A percentile compares a stretch with the other conserved stretches of the same genome.
These are phyloP conservation scores for Monosporascus sp. DNA, from an alignment of 2,329 filamentous ascomycete species.

Conservation along the genomic window DNA sequence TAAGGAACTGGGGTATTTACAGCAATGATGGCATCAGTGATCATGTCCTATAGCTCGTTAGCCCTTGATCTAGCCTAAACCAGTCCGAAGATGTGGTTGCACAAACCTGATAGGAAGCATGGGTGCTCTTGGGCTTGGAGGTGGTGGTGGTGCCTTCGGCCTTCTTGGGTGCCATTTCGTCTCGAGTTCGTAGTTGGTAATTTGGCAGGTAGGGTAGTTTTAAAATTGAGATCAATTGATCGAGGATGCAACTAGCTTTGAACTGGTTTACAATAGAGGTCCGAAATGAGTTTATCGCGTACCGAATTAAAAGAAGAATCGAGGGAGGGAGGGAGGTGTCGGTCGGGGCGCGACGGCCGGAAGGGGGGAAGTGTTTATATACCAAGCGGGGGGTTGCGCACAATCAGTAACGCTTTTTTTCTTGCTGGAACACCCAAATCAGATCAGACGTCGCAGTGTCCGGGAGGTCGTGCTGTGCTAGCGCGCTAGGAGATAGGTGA, in stretches of 20 bases:
- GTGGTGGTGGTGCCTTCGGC: constrained; percentile 33
- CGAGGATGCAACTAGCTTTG: constrained; percentile 19
- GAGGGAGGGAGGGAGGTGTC: constrained; percentile 34
- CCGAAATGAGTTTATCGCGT: constrained; percentile 10
- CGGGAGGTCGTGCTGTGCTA: neutral
- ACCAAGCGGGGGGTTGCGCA: constrained; percentile 45
- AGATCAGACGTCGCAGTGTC: constrained; percentile 9
- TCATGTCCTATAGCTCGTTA: constrained; percentile 51
- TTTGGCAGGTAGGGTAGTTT: constrained; percentile 14
- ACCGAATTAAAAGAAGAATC: constrained; percentile 25
- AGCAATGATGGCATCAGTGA: constrained; percentile 55
- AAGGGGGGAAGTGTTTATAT: constrained; percentile 58
- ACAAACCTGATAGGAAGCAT: constrained; percentile 56
- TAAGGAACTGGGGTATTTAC: constrained; percentile 40
- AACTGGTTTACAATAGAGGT: constrained; percentile 9
- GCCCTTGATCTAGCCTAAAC: constrained; percentile 16
- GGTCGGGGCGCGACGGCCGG: constrained; percentile 43
- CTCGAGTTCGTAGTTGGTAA: constrained; percentile 11
- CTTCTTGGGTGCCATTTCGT: constrained; percentile 58
- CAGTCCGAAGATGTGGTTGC: constrained; percentile 9
- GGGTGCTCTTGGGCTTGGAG: constrained; percentile 47
- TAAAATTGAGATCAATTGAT: constrained; percentile 17
- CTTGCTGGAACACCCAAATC: constrained; percentile 19
- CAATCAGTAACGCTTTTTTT: constrained; percentile 46
- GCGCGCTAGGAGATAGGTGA: neutral